Percentiles rank a stretch among this genome's conserved stretches.
Evolutionary conservation across 2,329 filamentous ascomycete genomes (phyloP).

Genomic region (Alternaria gansuensis): DNA sequence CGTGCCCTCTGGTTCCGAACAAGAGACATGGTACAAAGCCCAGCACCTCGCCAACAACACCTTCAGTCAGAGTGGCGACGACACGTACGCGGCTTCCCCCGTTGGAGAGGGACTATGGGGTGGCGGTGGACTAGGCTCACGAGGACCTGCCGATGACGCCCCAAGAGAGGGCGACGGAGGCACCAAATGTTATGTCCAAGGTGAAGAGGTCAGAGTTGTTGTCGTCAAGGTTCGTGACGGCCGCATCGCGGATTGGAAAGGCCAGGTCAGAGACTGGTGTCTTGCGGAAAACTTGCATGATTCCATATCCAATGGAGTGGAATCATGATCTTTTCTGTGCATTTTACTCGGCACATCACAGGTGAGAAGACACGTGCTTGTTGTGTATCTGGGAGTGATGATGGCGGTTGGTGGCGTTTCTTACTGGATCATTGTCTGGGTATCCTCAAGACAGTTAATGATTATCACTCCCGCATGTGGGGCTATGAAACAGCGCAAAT

Average conservation of each 20-base stretch:
- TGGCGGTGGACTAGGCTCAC: conserved; percentile 54
- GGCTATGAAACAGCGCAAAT: background rate
- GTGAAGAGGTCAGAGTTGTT: conserved; percentile 85
- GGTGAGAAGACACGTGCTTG: background rate
- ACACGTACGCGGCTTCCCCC: conserved; percentile 42
- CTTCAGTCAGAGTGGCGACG: conserved; percentile 63
- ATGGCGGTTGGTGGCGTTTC: background rate
- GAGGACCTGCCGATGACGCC: conserved; percentile 53
- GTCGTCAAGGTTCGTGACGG: conserved; percentile 85
- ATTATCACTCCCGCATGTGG: no score
- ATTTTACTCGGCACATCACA: background rate
- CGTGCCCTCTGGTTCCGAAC: conserved; percentile 75
- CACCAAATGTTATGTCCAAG: conserved; percentile 75
- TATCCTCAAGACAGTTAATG: background rate
- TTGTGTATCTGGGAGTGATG: background rate
- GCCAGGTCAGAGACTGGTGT: conserved; percentile 83
- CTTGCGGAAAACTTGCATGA: conserved; percentile 6
- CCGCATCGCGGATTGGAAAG: conserved; percentile 93
- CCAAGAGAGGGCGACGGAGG: conserved; percentile 56
- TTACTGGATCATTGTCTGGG: no score
- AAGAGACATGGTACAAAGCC: conserved; percentile 84
- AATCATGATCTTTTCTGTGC: background rate
- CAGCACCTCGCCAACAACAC: conserved; percentile 92
- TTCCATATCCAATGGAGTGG: conserved; percentile 5
- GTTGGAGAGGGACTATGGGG: conserved; percentile 57